Evolutionary conservation across 2,329 filamentous ascomycete species (phyloP).

Genomic region (Exophiala sideris): DNA sequence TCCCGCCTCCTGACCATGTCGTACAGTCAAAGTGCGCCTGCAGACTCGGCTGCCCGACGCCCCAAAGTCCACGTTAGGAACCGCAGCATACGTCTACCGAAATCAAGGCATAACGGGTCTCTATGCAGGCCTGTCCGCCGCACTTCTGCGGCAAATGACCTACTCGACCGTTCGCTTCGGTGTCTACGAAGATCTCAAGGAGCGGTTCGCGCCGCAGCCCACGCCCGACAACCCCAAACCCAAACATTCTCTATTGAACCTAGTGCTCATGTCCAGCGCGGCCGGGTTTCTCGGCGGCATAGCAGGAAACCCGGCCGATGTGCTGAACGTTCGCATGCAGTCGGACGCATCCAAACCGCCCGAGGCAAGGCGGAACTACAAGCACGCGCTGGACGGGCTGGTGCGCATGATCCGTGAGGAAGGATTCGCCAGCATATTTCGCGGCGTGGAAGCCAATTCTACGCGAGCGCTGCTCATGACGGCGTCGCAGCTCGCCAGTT

Average conservation of each 20-base stretch:
- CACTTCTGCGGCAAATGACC: slow-evolving; percentile 86
- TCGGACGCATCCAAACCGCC: slow-evolving; percentile 76
- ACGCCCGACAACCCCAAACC: slow-evolving; percentile 37
- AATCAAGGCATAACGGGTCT: slow-evolving; percentile 74
- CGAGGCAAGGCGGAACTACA: slow-evolving; percentile 78
- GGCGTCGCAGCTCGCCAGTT: slow-evolving; percentile 60
- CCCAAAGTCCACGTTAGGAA: slow-evolving; percentile 78
- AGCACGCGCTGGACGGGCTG: slow-evolving; percentile 81
- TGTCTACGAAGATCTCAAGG: slow-evolving; percentile 91
- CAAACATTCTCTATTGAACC: slow-evolving; percentile 59
- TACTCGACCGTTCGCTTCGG: slow-evolving; percentile 97
- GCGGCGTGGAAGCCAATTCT: slow-evolving; percentile 66
- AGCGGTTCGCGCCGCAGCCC: slow-evolving; percentile 54
- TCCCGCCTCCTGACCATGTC: slow-evolving; percentile 1
- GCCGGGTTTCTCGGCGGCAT: slow-evolving; percentile 88
- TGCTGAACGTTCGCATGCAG: slow-evolving; percentile 98
- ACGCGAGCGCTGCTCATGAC: slow-evolving; percentile 65
- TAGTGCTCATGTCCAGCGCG: slow-evolving; percentile 75
- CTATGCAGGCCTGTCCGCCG: slow-evolving; percentile 88
- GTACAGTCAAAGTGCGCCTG: slow-evolving; percentile 70
- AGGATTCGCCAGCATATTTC: slow-evolving; percentile 71
- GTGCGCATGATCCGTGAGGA: slow-evolving; percentile 83
- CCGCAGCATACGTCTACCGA: slow-evolving; percentile 76
- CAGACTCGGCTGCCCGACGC: slow-evolving; percentile 77
- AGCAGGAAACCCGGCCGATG: slow-evolving; percentile 90